Evolutionary conservation across 208 protist species (phyloP), one percentile per base, ranked within the genome.

Genomic region (Leptomonas seymouri): DNA sequence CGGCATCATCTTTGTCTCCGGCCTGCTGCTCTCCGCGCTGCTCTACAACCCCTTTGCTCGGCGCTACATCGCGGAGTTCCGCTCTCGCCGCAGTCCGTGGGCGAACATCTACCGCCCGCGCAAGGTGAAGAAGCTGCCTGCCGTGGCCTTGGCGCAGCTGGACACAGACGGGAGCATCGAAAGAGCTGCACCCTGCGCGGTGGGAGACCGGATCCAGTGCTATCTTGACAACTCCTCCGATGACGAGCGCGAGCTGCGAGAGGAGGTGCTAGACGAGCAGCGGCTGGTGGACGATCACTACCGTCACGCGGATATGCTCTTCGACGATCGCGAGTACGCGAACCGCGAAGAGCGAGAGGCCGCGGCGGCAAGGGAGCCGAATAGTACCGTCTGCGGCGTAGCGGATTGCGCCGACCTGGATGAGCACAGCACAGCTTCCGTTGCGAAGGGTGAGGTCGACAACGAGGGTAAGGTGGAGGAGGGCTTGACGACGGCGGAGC

Each of bases 61-160:
- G 41, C 70, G 67, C 28, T 87, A 88, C 84, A 77, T 96, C 49
- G 78, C 83, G 3, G 88, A 96, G 74, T 92, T 91, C 66, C 82
- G 86, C 51, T 87, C 77, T 8, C 74, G 63, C 48, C 74, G 73
- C 46, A 77, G 81, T 41, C 51, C 71, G 30, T 83, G 77, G 81
- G 61, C 64, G 3, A 87, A 90, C 68, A 78, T 86, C 42, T 90
- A 90, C 67, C 71, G 81, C 54, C 76, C 18, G 0, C 74, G 49
- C 58, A 56, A 28, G 36, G 25, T 27, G 18, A 55, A 45, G 30
- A 42, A 3, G 36, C 21, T 31, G 34, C 39, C 59, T 20, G 59
- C 45, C 28, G 36, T 20, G 25, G 23, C n/a, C 27, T 39, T 30
- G 34, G 62, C 56, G 0, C 31, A 42, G 44, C 57, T n/a, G 1